Evolutionary conservation across 2,329 filamentous ascomycete genomes (phyloP).

Genomic region (Diaporthe velutina): DNA sequence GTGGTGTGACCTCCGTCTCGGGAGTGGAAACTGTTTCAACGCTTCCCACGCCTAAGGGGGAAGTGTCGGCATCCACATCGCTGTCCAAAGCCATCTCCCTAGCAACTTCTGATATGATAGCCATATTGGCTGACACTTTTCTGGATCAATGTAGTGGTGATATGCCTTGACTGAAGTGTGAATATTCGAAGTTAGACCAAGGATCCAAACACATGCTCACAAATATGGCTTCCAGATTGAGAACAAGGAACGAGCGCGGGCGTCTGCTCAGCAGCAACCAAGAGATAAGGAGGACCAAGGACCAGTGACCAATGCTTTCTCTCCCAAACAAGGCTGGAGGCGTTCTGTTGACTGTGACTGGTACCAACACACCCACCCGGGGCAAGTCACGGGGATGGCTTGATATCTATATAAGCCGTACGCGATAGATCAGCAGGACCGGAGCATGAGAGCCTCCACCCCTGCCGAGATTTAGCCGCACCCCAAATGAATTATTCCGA

Average conservation of each 20-base stretch:
- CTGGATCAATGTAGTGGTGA: not conserved
- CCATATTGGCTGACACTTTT: conserved; percentile 40
- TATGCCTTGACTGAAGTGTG: not conserved
- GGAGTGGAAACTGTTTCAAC: conserved; percentile 59
- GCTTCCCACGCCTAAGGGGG: conserved; percentile 51
- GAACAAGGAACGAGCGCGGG: conserved; percentile 19
- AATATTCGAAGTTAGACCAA: not conserved
- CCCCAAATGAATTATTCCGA: conserved; percentile 41
- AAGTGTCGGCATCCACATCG: conserved; percentile 52
- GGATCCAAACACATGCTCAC: not conserved
- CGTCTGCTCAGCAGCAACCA: not conserved
- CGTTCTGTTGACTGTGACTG: not conserved
- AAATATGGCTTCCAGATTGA: not conserved
- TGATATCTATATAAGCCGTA: conserved; percentile 41
- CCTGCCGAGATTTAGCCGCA: conserved; percentile 48
- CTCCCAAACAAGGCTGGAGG: not conserved
- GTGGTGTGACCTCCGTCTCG: conserved; percentile 63
- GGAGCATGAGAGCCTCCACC: conserved; percentile 36
- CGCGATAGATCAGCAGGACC: conserved; percentile 38
- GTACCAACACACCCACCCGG: conserved; percentile 9
- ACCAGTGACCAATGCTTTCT: not conserved
- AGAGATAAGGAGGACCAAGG: conserved; percentile 1
- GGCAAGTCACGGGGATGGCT: conserved; percentile 37
- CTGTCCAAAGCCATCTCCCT: conserved; percentile 47
- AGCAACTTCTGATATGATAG: conserved; percentile 42